These are phyloP conservation scores for Tremella yokohamensis DNA, from an alignment of 768 basidiomycete species.

Conservation along the genomic window DNA sequence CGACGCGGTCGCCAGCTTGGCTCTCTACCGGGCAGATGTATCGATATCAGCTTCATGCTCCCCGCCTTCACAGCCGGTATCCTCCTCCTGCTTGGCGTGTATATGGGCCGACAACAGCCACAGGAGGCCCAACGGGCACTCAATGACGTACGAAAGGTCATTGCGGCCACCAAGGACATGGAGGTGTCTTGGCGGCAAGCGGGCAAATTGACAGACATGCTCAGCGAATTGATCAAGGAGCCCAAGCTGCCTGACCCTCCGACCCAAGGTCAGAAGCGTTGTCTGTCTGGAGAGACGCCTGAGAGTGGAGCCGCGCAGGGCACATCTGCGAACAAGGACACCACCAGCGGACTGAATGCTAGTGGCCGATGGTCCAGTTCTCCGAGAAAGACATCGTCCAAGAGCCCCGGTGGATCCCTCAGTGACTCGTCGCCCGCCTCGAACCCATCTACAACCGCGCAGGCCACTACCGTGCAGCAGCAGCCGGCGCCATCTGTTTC, in stretches of 20 bases:
- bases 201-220: constrained; percentile 43
- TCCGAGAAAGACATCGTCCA: no score
- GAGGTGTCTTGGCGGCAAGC: constrained; percentile 50
- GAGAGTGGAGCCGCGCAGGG: no score
- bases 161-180: constrained; percentile 57
- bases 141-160: constrained; percentile 62
- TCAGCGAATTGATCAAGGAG: constrained; percentile 30
- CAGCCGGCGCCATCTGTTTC: no score
- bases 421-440: no score
- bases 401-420: no score
- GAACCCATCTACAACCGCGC: no score
- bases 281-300: no score
- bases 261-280: no score
- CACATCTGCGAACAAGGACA: no score
- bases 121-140: constrained; percentile 57
- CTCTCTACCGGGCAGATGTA: constrained; percentile 37
- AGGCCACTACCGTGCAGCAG: no score
- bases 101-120: constrained; percentile 60
- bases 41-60: constrained; percentile 47
- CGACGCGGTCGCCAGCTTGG: constrained; percentile 55
- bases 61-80: constrained; percentile 57
- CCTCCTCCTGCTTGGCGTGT: constrained; percentile 63
- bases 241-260: background rate
- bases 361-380: no score
- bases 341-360: no score